phyloP scores from a whole-genome alignment of 2,329 filamentous ascomycete genomes.

The Fusarium irregulare region DNA sequence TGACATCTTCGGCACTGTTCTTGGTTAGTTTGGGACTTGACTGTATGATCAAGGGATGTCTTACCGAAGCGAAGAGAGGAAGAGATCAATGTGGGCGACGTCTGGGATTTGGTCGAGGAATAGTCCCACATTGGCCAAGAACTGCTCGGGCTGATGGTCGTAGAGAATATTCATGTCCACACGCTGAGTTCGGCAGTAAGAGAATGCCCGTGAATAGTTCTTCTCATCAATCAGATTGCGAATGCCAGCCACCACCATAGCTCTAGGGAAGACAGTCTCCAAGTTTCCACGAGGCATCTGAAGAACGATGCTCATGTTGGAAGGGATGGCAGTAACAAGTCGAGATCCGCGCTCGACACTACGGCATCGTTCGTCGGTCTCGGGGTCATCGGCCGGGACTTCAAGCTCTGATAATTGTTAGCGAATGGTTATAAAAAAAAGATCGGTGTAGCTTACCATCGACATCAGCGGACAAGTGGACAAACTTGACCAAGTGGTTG shows the following conservation, averaged over 20 bases:
- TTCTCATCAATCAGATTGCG: conserved; percentile 81
- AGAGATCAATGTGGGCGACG: conserved; percentile 86
- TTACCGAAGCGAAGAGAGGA: conserved; percentile 85
- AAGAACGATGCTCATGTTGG: conserved; percentile 84
- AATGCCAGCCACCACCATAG: conserved; percentile 91
- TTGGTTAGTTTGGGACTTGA: conserved; percentile 44
- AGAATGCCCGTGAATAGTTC: conserved; percentile 86
- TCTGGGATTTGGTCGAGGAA: conserved; percentile 89
- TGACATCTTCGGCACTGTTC: conserved; percentile 85
- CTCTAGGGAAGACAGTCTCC: conserved; percentile 93
- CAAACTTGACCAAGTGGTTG: conserved; percentile 92
- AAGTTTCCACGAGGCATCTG: conserved; percentile 97
- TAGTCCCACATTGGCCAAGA: conserved; percentile 77
- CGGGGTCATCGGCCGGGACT: conserved; percentile 86
- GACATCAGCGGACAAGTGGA: conserved; percentile 74
- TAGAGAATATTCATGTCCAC: conserved; percentile 99
- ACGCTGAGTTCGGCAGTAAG: conserved; percentile 88
- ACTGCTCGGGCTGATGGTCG: conserved; percentile 89
- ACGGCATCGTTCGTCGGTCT: conserved; percentile 90
- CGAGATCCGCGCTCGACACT: conserved; percentile 90
- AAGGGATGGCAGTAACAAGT: conserved; percentile 89
- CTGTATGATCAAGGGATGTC: conserved; percentile 30
- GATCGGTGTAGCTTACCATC: conserved; percentile 65
- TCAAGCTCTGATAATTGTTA: conserved; percentile 72
- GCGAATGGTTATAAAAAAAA: conserved; percentile 9